Conservation (phyloP, 345 rosid genomes). For the Noccaea caerulescens region DNA sequence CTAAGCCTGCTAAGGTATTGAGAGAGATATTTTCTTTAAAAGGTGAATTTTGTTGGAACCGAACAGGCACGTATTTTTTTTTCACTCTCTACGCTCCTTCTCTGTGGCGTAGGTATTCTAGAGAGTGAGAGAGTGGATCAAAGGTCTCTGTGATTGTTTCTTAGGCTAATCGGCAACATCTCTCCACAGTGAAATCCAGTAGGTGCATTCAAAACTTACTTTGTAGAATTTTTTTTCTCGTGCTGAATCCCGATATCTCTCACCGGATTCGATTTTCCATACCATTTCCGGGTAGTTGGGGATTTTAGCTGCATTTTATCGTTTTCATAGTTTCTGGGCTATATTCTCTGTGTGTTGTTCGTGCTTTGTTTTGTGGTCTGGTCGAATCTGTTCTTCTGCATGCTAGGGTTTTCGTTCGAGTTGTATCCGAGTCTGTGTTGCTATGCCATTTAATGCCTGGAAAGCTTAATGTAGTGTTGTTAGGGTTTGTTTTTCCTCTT, state of each 20-base stretch:
- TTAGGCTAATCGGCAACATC: background rate
- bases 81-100: conserved; percentile 13
- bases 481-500: background rate
- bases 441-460: background rate
- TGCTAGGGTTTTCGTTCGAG: conserved; percentile 38
- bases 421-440: background rate
- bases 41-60: background rate
- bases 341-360: background rate
- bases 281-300: background rate
- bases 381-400: conserved; percentile 30
- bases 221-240: background rate
- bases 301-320: conserved; percentile 30
- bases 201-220: background rate
- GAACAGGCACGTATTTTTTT: conserved; percentile 18
- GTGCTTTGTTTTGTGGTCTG: conserved; percentile 9
- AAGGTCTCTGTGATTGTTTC: conserved; percentile 1
- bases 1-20: background rate
- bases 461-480: background rate
- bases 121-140: conserved; percentile 15
- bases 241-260: background rate
- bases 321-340: background rate
- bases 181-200: background rate
- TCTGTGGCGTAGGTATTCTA: conserved; percentile 27
- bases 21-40: background rate
- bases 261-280: conserved; percentile 6